Conservation (phyloP, 176 grass and related monocot species). For the Avena insularis region DNA sequence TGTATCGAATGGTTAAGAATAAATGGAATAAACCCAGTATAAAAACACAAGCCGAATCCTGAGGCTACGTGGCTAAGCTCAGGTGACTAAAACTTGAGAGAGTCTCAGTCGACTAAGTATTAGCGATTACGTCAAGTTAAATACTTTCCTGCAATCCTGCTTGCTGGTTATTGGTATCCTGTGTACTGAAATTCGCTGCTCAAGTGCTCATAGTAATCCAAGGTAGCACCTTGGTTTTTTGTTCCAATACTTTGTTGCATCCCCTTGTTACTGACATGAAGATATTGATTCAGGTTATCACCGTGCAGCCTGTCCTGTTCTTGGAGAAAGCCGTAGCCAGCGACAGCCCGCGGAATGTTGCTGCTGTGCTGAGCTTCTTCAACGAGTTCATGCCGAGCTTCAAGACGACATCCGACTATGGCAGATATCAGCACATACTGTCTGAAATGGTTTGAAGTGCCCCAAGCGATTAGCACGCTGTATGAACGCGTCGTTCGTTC, state of each 20-base stretch:
- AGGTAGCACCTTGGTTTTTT: neutral
- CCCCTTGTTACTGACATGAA: slow-evolving; percentile 14
- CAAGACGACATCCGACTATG: slow-evolving; percentile 66
- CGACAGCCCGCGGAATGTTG: slow-evolving; percentile 64
- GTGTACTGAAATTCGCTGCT: neutral
- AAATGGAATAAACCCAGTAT: neutral
- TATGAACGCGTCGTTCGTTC: neutral
- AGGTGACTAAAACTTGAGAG: neutral
- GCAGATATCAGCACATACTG: slow-evolving; percentile 72
- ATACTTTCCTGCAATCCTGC: neutral
- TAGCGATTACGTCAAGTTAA: neutral
- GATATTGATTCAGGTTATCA: slow-evolving; percentile 64
- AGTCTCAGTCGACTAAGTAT: neutral
- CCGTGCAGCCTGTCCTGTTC: slow-evolving; percentile 80
- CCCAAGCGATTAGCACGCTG: neutral
- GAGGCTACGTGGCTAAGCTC: neutral
- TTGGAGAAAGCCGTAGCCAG: slow-evolving; percentile 76
- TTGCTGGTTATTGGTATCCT: neutral
- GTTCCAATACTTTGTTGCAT: neutral
- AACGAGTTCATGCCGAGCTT: slow-evolving; percentile 81
- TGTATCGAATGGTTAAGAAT: neutral
- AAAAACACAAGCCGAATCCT: neutral
- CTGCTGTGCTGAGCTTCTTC: slow-evolving; percentile 84
- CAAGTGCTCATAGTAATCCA: neutral
- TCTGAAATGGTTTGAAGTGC: slow-evolving; percentile 55